Evolutionary conservation across 169 alveolate genomes (phyloP).

Genomic region (Eimeria zaria): DNA sequence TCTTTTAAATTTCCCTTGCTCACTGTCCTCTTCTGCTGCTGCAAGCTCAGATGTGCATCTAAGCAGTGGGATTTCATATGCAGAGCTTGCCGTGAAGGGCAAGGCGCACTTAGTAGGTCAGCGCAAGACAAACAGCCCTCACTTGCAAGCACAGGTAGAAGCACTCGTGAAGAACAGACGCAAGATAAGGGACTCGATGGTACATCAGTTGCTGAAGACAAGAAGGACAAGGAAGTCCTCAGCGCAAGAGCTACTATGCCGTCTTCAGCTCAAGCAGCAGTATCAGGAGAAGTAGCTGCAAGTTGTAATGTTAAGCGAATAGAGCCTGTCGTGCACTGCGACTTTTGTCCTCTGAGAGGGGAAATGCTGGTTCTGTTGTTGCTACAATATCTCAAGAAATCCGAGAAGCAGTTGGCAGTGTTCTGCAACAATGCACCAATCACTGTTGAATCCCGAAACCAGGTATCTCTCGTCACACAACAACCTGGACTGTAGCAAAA

Average conservation of each 20-base stretch:
- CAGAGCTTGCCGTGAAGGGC: slow-evolving; percentile 69
- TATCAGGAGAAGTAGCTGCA: slow-evolving; percentile 14
- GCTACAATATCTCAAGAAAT: slow-evolving; percentile 34
- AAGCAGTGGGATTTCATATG: slow-evolving; percentile 72
- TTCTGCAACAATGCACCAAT: slow-evolving; percentile 57
- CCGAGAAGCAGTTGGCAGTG: slow-evolving; percentile 53
- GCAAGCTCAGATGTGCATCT: slow-evolving; percentile 47
- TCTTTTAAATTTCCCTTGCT: not conserved
- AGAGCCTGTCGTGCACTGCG: slow-evolving; percentile 32
- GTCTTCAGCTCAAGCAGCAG: not conserved
- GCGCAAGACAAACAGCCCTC: not conserved
- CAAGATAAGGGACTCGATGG: not conserved
- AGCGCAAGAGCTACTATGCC: not conserved
- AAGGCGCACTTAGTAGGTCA: not conserved
- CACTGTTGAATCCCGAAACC: slow-evolving; percentile 61
- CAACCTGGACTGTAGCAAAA: not conserved
- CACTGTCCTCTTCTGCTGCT: not conserved
- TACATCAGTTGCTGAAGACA: not conserved
- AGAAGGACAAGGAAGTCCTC: not conserved
- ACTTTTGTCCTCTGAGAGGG: slow-evolving; percentile 65
- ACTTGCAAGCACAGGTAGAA: not conserved
- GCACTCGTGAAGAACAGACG: not conserved
- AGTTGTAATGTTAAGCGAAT: not conserved
- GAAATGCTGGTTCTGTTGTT: slow-evolving; percentile 65
- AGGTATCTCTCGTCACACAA: slow-evolving; percentile 6